Conservation (phyloP, 169 alveolate species). For the Theileria equi region DNA sequence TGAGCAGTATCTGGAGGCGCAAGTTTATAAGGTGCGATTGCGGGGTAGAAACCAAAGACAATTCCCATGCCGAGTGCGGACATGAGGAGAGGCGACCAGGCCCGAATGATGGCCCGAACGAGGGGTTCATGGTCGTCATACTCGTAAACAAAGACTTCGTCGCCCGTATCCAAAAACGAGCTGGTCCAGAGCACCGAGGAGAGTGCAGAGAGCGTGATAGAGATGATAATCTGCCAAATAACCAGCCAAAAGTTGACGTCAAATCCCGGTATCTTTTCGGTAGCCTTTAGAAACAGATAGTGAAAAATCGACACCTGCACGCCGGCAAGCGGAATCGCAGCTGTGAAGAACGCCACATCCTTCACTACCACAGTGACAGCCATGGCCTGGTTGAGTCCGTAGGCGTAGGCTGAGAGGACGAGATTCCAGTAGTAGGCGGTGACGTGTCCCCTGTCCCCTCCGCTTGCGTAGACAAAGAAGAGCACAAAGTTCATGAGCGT, state of each 20-base stretch:
- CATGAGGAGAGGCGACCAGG: conserved; percentile 25
- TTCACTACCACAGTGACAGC: conserved; percentile 16
- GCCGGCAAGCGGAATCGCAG: conserved; percentile 23
- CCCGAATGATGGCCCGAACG: neutral
- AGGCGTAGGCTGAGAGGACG: neutral
- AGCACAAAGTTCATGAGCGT: neutral
- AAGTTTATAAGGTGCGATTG: conserved; percentile 34
- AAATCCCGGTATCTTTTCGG: neutral
- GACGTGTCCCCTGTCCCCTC: conserved; percentile 7
- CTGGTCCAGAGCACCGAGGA: conserved; percentile 10
- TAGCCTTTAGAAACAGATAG: neutral
- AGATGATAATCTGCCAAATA: neutral
- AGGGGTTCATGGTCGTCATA: neutral
- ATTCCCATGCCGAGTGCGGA: neutral
- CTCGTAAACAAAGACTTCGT: neutral
- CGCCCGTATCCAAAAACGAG: neutral
- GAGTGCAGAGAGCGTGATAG: neutral
- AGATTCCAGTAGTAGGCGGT: conserved; percentile 23
- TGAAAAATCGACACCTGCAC: conserved; percentile 27
- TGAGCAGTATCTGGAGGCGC: conserved; percentile 5
- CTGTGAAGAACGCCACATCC: conserved; percentile 14
- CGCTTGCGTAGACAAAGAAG: conserved; percentile 8
- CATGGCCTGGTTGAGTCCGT: conserved; percentile 13
- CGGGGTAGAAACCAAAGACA: conserved; percentile 18
- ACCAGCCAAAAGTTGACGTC: conserved; percentile 14